phyloP scores from a whole-genome alignment of 2,329 filamentous ascomycete species.

The Aureobasidium zeae region DNA sequence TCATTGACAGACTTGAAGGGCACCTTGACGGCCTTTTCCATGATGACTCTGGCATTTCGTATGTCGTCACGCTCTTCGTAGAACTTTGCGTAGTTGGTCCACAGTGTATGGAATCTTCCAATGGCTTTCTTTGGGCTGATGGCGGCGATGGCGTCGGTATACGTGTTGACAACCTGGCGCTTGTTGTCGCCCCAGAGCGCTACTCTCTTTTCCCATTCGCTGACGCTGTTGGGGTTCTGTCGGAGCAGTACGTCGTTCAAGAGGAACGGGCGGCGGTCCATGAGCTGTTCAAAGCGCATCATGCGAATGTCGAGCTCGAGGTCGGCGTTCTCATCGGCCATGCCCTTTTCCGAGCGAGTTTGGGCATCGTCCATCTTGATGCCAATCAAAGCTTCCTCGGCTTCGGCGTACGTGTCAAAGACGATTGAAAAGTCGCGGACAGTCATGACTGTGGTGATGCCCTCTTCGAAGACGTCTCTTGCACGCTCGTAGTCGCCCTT shows the following conservation, averaged over 20 bases:
- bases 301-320: slow-evolving; percentile 93
- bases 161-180: slow-evolving; percentile 82
- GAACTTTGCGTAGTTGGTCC: slow-evolving; percentile 94
- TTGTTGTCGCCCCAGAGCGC: slow-evolving; percentile 92
- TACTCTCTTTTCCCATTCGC: slow-evolving; percentile 96
- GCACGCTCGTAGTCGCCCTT: slow-evolving; percentile 87
- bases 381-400: slow-evolving; percentile 91
- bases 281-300: slow-evolving; percentile 95
- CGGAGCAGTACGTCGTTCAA: slow-evolving; percentile 91
- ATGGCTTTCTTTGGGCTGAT: slow-evolving; percentile 91
- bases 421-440: slow-evolving; percentile 94
- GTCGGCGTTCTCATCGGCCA: slow-evolving; percentile 72
- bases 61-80: slow-evolving; percentile 85
- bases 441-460: slow-evolving; percentile 96
- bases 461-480: slow-evolving; percentile 89
- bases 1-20: slow-evolving; percentile 97
- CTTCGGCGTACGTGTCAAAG: slow-evolving; percentile 93
- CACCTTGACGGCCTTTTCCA: slow-evolving; percentile 97
- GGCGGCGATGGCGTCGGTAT: slow-evolving; percentile 85
- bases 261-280: slow-evolving; percentile 92
- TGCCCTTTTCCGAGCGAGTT: slow-evolving; percentile 65
- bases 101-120: slow-evolving; percentile 87
- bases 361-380: slow-evolving; percentile 84
- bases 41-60: slow-evolving; percentile 76
- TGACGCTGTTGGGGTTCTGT: slow-evolving; percentile 92